These are phyloP conservation scores for Naumovozyma castellii DNA, from an alignment of 805 yeast genomes.

Conservation along the genomic window DNA sequence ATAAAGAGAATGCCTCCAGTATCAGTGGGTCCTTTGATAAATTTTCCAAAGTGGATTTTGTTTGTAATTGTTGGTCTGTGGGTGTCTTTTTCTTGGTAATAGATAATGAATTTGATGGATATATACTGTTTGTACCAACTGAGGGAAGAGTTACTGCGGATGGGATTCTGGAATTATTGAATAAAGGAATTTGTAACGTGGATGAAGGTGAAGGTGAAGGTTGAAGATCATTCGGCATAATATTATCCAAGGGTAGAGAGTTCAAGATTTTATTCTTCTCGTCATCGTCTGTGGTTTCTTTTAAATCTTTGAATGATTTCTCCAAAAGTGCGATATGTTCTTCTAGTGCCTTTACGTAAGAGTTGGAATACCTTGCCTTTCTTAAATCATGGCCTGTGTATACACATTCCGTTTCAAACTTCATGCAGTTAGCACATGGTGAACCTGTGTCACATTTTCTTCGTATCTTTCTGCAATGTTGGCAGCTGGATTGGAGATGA, in stretches of 20 bases:
- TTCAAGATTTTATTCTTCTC: constrained; percentile 7
- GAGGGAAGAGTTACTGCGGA: constrained; percentile 3
- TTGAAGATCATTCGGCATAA: constrained; percentile 2
- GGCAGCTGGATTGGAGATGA: background rate
- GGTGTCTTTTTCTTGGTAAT: constrained; percentile 10
- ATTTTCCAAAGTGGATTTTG: constrained; percentile 11
- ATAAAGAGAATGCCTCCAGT: constrained; percentile 17
- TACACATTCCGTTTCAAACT: constrained; percentile 36
- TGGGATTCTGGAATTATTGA: no score
- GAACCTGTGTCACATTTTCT: constrained; percentile 38
- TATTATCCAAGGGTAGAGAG: constrained; percentile 4
- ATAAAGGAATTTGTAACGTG: no score
- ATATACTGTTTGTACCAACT: constrained; percentile 17
- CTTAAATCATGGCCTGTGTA: constrained; percentile 37
- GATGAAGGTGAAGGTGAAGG: no score
- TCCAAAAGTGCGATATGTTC: constrained; percentile 18
- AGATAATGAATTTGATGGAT: constrained; percentile 22
- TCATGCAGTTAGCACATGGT: constrained; percentile 40
- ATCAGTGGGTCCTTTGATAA: constrained; percentile 20
- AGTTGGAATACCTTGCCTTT: constrained; percentile 36
- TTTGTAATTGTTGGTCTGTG: constrained; percentile 4
- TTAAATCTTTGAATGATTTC: constrained; percentile 6
- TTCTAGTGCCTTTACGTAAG: constrained; percentile 37
- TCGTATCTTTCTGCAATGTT: constrained; percentile 15
- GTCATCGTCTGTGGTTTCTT: constrained; percentile 4